A percentile compares a stretch with the other conserved stretches of the same genome.
Conservation (phyloP, 805 yeast genomes). For the Tetrapisispora phaffii region DNA sequence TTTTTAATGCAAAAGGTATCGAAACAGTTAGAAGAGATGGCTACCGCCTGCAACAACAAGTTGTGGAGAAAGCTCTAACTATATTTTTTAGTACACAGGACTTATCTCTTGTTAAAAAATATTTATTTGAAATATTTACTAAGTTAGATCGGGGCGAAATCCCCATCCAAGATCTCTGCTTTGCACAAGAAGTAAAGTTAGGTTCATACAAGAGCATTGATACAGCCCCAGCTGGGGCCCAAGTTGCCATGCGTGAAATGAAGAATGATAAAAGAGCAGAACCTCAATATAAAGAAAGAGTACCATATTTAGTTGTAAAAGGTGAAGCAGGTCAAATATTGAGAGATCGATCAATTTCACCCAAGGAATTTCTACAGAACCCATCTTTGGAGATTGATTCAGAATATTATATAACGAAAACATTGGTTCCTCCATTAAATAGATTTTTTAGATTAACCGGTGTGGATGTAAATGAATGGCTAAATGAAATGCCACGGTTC, state of each 20-base stretch:
- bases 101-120: constrained; percentile 57
- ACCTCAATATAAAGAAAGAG: constrained; percentile 83
- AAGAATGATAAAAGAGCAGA: constrained; percentile 59
- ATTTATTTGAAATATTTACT: constrained; percentile 53
- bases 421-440: constrained; percentile 82
- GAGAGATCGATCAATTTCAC: constrained; percentile 71
- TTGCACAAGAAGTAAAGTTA: constrained; percentile 79
- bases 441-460: constrained; percentile 77
- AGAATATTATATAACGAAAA: constrained; percentile 76
- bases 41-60: constrained; percentile 79
- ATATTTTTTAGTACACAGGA: constrained; percentile 65
- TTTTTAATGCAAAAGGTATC: constrained; percentile 91
- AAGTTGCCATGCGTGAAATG: constrained; percentile 55
- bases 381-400: constrained; percentile 48
- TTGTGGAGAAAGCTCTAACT: constrained; percentile 60
- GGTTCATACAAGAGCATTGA: constrained; percentile 71
- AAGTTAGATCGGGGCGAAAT: constrained; percentile 56
- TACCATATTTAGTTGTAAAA: constrained; percentile 72
- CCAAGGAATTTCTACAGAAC: constrained; percentile 53
- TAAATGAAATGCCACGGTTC: constrained; percentile 31
- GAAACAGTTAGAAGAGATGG: constrained; percentile 95
- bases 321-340: constrained; percentile 48
- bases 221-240: constrained; percentile 86
- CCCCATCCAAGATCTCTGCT: constrained; percentile 74
- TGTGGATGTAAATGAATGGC: constrained; percentile 72